Evolutionary conservation across 2,329 filamentous ascomycete species (phyloP), one percentile per base, ranked within the genome.

Genomic region (Colletotrichum sp.): DNA sequence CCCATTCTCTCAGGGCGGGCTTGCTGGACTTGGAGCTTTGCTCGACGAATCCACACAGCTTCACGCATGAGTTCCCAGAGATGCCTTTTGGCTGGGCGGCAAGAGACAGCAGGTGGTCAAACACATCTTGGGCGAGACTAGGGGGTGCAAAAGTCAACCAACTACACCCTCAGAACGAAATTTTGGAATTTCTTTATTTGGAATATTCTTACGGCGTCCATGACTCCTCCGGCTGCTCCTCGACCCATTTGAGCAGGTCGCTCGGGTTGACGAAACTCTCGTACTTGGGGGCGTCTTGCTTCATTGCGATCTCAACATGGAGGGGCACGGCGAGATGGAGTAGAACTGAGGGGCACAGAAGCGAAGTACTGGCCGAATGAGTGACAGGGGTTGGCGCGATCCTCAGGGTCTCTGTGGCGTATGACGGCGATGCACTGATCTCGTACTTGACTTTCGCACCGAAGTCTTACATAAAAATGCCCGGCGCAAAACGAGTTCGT

Each of bases 11-110:
- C 36, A 93, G 80, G 6, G 78, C 72, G 30, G 83, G 76, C 12
- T 87, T 86, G 16, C 80, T 77, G 5, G 91, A 91, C 78, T 87
- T 90, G 77, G 87, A 88, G 68, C 89, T 90, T 75, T 91, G 88
- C 79, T 93, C 91, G 75, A 93, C 87, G 77, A 93, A 92, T 36
- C 91, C 89, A 77, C 91, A 93, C 25, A 93, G 87, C 80, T 89
- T 91, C 77, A 90, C 86, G 74, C 89, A 93, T 16, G 90, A 88
- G 79, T 91, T 89, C 15, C 90, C 90, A 6, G 89, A 92, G 30
- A 87, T 85, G 69, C 89, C 88, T 68, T 88, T 89, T 15, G 91
- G 90, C 79, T 90, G 88, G 12, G 87, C 85, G 32, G 90, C 89
- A 74, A 85, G 85, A 18, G 82, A 79, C 6, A 92, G 84, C 13